Conservation (phyloP, 257 asterid species). For the Henckelia pumila region DNA sequence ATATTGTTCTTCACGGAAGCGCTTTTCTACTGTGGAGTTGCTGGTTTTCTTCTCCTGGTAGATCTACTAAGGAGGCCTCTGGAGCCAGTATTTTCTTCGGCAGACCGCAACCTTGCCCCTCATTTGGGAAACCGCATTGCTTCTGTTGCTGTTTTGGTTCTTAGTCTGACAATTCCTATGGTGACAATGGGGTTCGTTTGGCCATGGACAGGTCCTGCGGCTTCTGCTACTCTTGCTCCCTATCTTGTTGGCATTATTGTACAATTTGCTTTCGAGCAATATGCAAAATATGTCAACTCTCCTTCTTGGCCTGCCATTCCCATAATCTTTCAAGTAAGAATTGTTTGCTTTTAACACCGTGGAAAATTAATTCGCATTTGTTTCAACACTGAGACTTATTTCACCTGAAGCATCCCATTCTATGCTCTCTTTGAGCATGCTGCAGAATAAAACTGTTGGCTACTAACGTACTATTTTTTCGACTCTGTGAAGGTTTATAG, state of each 20-base stretch:
- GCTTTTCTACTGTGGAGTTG: constrained; percentile 88
- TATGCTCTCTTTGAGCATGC: neutral
- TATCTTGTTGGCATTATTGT: constrained; percentile 90
- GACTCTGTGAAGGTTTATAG: constrained; percentile 60
- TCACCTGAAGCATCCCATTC: neutral
- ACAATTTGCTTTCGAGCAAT: constrained; percentile 87
- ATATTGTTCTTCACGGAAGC: constrained; percentile 97
- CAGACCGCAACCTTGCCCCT: constrained; percentile 35
- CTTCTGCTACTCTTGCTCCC: constrained; percentile 96
- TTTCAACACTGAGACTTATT: neutral
- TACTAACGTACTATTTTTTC: constrained; percentile 5
- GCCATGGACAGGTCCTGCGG: constrained; percentile 99
- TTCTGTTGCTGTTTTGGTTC: constrained; percentile 75
- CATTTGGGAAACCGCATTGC: constrained; percentile 63
- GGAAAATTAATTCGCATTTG: neutral
- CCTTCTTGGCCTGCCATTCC: constrained; percentile 91
- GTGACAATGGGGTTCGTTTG: constrained; percentile 95
- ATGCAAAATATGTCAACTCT: constrained; percentile 61
- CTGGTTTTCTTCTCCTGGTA: constrained; percentile 64
- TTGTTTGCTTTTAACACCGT: constrained; percentile 3
- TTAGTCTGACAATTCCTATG: constrained; percentile 75
- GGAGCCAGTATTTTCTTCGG: constrained; percentile 38
- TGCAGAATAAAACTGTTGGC: neutral
- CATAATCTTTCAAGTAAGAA: constrained; percentile 76
- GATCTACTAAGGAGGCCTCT: constrained; percentile 59